phyloP scores from a whole-genome alignment of 305 asterid species.

The Striga hermonthica region DNA sequence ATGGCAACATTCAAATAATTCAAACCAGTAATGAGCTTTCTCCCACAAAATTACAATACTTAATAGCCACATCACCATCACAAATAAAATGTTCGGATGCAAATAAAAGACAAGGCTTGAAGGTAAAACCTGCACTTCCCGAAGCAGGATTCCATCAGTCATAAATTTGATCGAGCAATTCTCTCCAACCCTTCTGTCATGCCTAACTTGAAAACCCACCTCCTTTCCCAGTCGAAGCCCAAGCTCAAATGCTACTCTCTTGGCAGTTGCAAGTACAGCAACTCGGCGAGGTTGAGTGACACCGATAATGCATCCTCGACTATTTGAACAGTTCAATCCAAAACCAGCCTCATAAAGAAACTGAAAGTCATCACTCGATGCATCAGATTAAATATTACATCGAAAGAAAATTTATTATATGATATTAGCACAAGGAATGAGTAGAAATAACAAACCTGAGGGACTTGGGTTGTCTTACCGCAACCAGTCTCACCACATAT shows the following conservation, averaged over 20 bases:
- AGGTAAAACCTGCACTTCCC: conserved; percentile 81
- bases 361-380: conserved; percentile 42
- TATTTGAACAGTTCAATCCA: conserved; percentile 49
- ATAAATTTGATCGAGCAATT: conserved; percentile 89
- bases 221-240: conserved; percentile 80
- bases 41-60: too few relatives aligned
- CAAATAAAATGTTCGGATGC: neutral
- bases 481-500: conserved; percentile 98
- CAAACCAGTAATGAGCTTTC: too few relatives aligned
- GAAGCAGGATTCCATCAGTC: conserved; percentile 97
- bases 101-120: conserved; percentile 23
- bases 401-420: neutral
- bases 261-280: conserved; percentile 95
- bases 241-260: conserved; percentile 92
- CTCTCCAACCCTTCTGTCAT: conserved; percentile 79
- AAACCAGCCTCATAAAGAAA: conserved; percentile 91
- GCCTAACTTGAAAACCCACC: conserved; percentile 96
- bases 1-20: too few relatives aligned
- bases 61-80: neutral
- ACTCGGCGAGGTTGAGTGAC: conserved; percentile 99
- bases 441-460: conserved; percentile 61
- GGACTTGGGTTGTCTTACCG: conserved; percentile 98
- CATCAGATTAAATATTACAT: conserved; percentile 24
- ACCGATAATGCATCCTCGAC: conserved; percentile 75
- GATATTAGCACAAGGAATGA: conserved; percentile 20